Evolutionary conservation across 495 filamentous ascomycete species (phyloP), one percentile per base, ranked within the genome.

Genomic region (Lepidopterella palustris): DNA sequence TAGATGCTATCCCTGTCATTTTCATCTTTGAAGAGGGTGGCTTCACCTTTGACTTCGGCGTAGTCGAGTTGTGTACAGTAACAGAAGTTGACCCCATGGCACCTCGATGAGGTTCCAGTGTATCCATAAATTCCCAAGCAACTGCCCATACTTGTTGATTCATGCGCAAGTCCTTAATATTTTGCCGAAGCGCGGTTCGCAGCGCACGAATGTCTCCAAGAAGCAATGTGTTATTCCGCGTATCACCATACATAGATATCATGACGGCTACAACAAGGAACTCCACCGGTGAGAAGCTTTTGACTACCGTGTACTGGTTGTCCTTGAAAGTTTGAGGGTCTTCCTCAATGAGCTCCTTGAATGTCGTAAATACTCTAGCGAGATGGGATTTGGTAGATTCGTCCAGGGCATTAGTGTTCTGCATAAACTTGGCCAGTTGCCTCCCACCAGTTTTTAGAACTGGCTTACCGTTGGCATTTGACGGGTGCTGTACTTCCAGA

Each of bases 251-350:
- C 40, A 68, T 64, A 2, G 72, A 71, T 5, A 80, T 72, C 11
- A 80, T 59, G 25, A 78, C 60, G 8, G 70, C 71, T 8, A 76
- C 63, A 27, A 72, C 73, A 26, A 78, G 61, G 21, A 79, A 66
- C 52, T 80, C 78, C 2, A 80, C 52, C 5, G 78, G 78, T 1
- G 78, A 71, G 59, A 78, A 80, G 31, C 66, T 75, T 57, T 57
- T 62, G 31, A 62, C 73, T 21, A 60, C 64, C 27, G 29, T 65
- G 42, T 73, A 68, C 2, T 31, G 45, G 32, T 68, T 59, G 47
- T 61, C 50, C 24, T 25, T 64, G 55, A 74, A 76, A 3, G 59
- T 67, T 4, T 64, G 39, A 2, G 68, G 69, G 28, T 59, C 61
- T 25, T 64, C 55, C 42, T 64, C 25, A 11, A 67, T 20, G 4